Percentiles rank a stretch among this genome's conserved stretches.
These are phyloP conservation scores for Chlorella vulgaris DNA, from an alignment of 139 green algal genomes.

Conservation along the genomic window DNA sequence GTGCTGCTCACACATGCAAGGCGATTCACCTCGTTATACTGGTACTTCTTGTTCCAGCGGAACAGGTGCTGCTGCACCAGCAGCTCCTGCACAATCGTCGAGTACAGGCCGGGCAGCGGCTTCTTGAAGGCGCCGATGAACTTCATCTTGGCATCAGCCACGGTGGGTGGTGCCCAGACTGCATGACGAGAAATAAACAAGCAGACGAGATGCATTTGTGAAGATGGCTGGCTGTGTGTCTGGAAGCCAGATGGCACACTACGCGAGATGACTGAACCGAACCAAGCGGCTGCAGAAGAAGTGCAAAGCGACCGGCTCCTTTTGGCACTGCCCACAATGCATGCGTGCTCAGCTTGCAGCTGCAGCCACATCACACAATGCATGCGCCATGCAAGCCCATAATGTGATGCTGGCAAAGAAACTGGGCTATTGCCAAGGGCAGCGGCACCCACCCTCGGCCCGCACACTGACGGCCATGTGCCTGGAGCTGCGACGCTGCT, in stretches of 20 bases:
- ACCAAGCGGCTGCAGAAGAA: too few relatives aligned
- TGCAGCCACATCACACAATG: too few relatives aligned
- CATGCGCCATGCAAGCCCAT: too few relatives aligned
- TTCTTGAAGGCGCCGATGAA: constrained; percentile 62
- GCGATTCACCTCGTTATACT: constrained; percentile 86
- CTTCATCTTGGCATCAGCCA: constrained; percentile 67
- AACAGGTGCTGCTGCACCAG: constrained; percentile 94
- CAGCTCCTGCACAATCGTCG: constrained; percentile 87
- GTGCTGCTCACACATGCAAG: too few relatives aligned
- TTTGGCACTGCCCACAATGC: too few relatives aligned
- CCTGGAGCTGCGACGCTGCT: neutral
- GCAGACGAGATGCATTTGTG: too few relatives aligned
- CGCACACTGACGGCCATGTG: constrained; percentile 17
- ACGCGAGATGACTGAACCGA: too few relatives aligned
- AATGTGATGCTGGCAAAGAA: too few relatives aligned
- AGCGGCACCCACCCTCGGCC: constrained; percentile 16
- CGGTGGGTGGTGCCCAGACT: constrained; percentile 49
- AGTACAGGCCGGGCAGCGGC: constrained; percentile 86
- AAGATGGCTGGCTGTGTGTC: neutral
- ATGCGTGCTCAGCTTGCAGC: too few relatives aligned
- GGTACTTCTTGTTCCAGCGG: constrained; percentile 86
- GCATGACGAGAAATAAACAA: neutral
- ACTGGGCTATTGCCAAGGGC: too few relatives aligned
- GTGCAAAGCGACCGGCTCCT: too few relatives aligned
- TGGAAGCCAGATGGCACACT: too few relatives aligned